Percentiles rank a stretch among this genome's conserved stretches.
Conservation (phyloP, 495 filamentous ascomycete genomes). For the Neurospora africana region DNA sequence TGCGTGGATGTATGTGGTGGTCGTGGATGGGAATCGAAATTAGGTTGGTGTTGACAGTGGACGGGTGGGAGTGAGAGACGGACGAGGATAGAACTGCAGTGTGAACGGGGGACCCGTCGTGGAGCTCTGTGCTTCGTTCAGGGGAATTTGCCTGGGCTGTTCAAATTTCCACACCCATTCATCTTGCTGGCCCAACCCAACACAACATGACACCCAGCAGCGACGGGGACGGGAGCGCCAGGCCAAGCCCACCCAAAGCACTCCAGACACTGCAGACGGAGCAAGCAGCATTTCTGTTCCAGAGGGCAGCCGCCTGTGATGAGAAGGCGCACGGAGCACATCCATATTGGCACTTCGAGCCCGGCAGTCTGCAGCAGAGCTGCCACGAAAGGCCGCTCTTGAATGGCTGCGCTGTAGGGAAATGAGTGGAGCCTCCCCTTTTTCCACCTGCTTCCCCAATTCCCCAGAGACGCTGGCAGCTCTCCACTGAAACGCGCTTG, state of each 20-base stretch:
- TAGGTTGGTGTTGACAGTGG: conserved; percentile 18
- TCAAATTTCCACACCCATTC: conserved; percentile 29
- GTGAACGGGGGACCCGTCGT: not conserved
- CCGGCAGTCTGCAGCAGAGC: not conserved
- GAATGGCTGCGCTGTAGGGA: not conserved
- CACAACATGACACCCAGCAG: not conserved
- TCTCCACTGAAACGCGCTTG: conserved; percentile 6
- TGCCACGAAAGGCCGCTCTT: not conserved
- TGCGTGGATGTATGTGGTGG: not conserved
- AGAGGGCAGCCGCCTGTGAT: not conserved
- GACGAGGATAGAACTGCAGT: conserved; percentile 6
- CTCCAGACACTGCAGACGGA: conserved; percentile 1
- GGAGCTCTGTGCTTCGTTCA: conserved; percentile 25
- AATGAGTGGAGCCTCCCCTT: conserved; percentile 14
- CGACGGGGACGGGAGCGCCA: conserved; percentile 12
- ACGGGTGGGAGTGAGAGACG: conserved; percentile 8
- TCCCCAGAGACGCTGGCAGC: conserved; percentile 15
- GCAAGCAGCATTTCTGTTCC: not conserved
- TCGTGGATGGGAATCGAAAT: conserved; percentile 1
- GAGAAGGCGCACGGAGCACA: not conserved
- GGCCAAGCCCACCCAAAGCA: conserved; percentile 9
- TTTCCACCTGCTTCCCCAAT: conserved; percentile 12
- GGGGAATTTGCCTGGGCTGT: conserved; percentile 27
- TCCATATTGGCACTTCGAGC: not conserved
- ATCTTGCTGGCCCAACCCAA: not conserved